These are phyloP conservation scores for Lentinula detonsa DNA, from an alignment of 768 basidiomycete species.

Conservation along the genomic window DNA sequence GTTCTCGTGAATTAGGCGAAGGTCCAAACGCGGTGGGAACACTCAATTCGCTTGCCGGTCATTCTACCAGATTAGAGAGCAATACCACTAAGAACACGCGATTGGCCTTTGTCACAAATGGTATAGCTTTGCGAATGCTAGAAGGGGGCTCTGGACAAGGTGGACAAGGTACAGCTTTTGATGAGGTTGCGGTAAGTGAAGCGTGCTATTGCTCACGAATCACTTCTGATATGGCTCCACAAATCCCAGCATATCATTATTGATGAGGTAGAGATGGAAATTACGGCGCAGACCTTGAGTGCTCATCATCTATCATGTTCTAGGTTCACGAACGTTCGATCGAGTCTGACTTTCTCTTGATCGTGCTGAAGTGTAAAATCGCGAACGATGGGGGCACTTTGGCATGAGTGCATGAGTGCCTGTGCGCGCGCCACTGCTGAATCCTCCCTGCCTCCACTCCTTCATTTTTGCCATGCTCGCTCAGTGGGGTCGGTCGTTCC, in stretches of 20 bases:
- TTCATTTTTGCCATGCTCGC: too few species aligned
- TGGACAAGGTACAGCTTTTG: constrained; percentile 76
- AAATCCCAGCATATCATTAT: constrained; percentile 79
- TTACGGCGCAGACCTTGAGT: neutral
- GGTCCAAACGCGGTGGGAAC: constrained; percentile 73
- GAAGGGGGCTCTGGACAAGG: constrained; percentile 71
- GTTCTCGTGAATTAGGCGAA: constrained; percentile 91
- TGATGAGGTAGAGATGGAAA: constrained; percentile 62
- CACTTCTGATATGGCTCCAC: neutral
- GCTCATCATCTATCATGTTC: neutral
- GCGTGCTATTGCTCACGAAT: neutral
- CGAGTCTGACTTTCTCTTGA: constrained; percentile 94
- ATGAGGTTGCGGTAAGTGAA: constrained; percentile 81
- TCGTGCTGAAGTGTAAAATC: constrained; percentile 90
- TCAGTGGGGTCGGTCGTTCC: too few species aligned
- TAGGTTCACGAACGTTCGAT: constrained; percentile 95
- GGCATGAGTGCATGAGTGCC: too few species aligned
- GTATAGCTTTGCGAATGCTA: constrained; percentile 96
- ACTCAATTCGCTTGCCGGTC: constrained; percentile 76
- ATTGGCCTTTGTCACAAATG: constrained; percentile 84
- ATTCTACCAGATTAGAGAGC: constrained; percentile 90
- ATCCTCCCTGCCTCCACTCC: too few species aligned
- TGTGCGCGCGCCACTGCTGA: too few species aligned
- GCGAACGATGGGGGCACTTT: too few species aligned
- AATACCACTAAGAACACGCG: constrained; percentile 75